Evolutionary conservation across 1,284 basidiomycete genomes (phyloP).

Genomic region (Megacollybia platyphylla): DNA sequence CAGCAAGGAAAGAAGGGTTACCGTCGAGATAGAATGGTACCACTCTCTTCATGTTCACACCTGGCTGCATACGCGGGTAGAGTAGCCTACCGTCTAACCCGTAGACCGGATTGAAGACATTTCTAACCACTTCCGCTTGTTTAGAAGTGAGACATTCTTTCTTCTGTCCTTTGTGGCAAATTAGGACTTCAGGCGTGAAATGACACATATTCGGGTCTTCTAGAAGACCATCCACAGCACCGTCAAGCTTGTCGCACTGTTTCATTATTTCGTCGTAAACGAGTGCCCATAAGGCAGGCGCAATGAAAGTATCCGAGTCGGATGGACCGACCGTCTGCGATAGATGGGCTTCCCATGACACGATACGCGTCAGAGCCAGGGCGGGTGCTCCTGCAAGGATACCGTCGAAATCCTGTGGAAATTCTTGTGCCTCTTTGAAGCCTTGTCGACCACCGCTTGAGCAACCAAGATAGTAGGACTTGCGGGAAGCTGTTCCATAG

Average conservation of each 20-base stretch:
- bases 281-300: constrained; percentile 10
- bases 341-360: constrained; percentile 7
- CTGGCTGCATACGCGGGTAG: too few species aligned
- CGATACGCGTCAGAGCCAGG: constrained; percentile 10
- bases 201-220: constrained; percentile 15
- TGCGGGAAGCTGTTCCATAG: constrained; percentile 10
- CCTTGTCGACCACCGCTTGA: constrained; percentile 17
- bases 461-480: constrained; percentile 16
- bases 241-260: constrained; percentile 22
- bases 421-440: constrained; percentile 11
- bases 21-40: too few species aligned
- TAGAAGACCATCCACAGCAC: constrained; percentile 18
- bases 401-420: constrained; percentile 19
- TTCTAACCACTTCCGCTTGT: constrained; percentile 8
- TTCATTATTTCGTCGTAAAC: constrained; percentile 14
- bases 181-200: constrained; percentile 13
- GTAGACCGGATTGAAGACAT: constrained; percentile 1
- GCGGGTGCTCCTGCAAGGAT: constrained; percentile 18
- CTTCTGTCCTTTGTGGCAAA: constrained; percentile 7
- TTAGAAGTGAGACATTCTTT: constrained; percentile 5
- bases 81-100: too few species aligned
- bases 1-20: too few species aligned
- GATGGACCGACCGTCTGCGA: constrained; percentile 3
- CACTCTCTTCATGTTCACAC: too few species aligned
- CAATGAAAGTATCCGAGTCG: constrained; percentile 8